Evolutionary conservation across 2,329 filamentous ascomycete genomes (phyloP).

Genomic region (Daldinia sp.): DNA sequence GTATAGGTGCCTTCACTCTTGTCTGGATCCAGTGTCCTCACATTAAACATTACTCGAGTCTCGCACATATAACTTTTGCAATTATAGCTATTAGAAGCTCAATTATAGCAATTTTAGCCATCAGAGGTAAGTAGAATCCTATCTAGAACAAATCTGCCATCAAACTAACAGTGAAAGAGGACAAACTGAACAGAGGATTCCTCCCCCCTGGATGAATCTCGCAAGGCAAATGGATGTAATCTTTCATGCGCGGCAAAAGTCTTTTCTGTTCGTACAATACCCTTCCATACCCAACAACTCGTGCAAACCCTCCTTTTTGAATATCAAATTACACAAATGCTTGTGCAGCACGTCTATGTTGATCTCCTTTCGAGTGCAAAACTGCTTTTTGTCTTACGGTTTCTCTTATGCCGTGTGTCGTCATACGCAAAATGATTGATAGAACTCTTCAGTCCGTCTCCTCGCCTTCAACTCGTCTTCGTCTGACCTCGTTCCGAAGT

Average conservation of each 20-base stretch:
- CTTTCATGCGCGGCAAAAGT: slow-evolving; percentile 39
- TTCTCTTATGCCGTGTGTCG: slow-evolving; percentile 50
- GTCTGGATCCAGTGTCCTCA: neutral
- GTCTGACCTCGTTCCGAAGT: slow-evolving; percentile 39
- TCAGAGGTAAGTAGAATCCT: slow-evolving; percentile 9
- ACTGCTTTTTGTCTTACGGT: slow-evolving; percentile 51
- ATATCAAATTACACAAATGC: slow-evolving; percentile 51
- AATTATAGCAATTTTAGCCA: slow-evolving; percentile 11
- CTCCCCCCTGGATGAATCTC: slow-evolving; percentile 14
- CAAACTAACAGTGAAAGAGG: neutral
- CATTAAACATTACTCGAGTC: neutral
- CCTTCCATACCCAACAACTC: slow-evolving; percentile 39
- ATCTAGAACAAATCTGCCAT: slow-evolving; percentile 13
- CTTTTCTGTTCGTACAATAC: slow-evolving; percentile 46
- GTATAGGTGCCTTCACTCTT: neutral
- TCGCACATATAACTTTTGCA: neutral
- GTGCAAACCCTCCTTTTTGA: slow-evolving; percentile 42
- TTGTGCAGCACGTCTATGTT: slow-evolving; percentile 52
- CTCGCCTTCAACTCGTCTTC: slow-evolving; percentile 44
- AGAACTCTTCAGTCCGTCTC: slow-evolving; percentile 20
- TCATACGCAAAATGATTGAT: slow-evolving; percentile 51
- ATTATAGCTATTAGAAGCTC: slow-evolving; percentile 6
- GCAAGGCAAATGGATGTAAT: slow-evolving; percentile 24
- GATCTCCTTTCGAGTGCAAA: slow-evolving; percentile 46
- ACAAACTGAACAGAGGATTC: slow-evolving; percentile 3